Evolutionary conservation across 129 eudicot species (phyloP), one percentile per base, ranked within the genome.

Genomic region (Lonicera japonica): DNA sequence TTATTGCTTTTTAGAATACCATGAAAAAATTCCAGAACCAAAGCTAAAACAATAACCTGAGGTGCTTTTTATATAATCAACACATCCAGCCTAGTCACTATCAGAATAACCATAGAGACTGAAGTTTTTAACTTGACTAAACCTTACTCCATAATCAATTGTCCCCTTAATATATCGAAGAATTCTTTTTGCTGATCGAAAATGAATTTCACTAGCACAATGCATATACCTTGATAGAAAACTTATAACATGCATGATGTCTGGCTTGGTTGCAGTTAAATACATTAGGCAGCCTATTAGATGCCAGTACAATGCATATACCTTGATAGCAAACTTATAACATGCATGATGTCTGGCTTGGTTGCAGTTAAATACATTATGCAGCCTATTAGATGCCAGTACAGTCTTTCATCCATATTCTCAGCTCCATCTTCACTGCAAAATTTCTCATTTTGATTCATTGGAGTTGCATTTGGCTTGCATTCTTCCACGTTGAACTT

Each of bases 1-100:
- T 4, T 76, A 68, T 59, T 54, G 69, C 56, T 36, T 71, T 25
- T 34, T 65, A 4, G 73, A 70, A 11, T 59, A 0, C 21, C 67
- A 69, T 43, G 62, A 17, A 50, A n/a, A n/a, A n/a, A n/a, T n/a
- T n/a, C n/a, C n/a, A n/a, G n/a, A n/a, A n/a, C n/a, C n/a, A n/a
- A n/a, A 17, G 21, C 24, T 22, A 20, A 70, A 72, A 21, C 3
- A 3, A 23, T 46, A 66, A 25, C 66, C 47, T 46, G 70, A 63
- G 8, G 66, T 75, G 19, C 64, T 52, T 11, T 40, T 54, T 58
- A 61, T 61, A 14, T 74, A 74, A 67, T 74, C 65, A 39, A 21
- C 58, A n/a, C 58, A 75, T 1, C 76, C 61, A 3, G 19, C 80
- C 68, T 69, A 71, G 41, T 75, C 66, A 24, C 60, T 68, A 17